Evolutionary conservation across 176 grass and related monocot species (phyloP).

Genomic region (Rhipidocladum racemiflorum): DNA sequence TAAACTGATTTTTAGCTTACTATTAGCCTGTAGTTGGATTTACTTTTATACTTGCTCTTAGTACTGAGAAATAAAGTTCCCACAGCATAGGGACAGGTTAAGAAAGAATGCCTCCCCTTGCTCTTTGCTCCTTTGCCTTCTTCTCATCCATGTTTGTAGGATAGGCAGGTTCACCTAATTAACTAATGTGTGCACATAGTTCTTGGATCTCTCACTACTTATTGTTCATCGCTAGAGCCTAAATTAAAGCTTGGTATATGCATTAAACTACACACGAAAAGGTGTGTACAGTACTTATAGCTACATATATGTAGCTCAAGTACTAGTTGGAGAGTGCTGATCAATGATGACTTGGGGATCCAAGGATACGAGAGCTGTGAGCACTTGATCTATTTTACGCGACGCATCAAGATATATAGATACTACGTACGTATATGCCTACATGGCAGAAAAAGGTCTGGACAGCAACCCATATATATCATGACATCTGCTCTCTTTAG

Average conservation of each 20-base stretch:
- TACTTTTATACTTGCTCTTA: no score
- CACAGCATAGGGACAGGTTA: conserved; percentile 36
- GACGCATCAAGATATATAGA: conserved; percentile 24
- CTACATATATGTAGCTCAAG: conserved; percentile 13
- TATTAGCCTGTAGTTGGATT: no score
- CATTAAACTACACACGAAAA: neutral
- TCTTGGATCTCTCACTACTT: neutral
- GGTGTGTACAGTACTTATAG: neutral
- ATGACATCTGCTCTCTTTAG: conserved; percentile 19
- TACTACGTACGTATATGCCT: neutral
- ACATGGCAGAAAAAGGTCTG: neutral
- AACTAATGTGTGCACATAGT: neutral
- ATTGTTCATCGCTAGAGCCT: neutral
- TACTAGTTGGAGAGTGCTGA: conserved; percentile 15
- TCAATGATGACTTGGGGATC: conserved; percentile 48
- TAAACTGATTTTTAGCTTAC: no score
- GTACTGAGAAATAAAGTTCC: conserved; percentile 38
- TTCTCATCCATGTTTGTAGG: neutral
- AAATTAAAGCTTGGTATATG: neutral
- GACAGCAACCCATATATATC: conserved; percentile 21
- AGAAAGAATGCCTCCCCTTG: neutral
- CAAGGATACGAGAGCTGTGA: conserved; percentile 36
- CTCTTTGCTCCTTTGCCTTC: conserved; percentile 19
- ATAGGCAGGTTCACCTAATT: neutral
- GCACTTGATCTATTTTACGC: conserved; percentile 27